A percentile compares a stretch with the other conserved stretches of the same genome.
These are phyloP conservation scores for Rhodotorula kratochvilovae DNA, from an alignment of 768 basidiomycete species.

Conservation along the genomic window DNA sequence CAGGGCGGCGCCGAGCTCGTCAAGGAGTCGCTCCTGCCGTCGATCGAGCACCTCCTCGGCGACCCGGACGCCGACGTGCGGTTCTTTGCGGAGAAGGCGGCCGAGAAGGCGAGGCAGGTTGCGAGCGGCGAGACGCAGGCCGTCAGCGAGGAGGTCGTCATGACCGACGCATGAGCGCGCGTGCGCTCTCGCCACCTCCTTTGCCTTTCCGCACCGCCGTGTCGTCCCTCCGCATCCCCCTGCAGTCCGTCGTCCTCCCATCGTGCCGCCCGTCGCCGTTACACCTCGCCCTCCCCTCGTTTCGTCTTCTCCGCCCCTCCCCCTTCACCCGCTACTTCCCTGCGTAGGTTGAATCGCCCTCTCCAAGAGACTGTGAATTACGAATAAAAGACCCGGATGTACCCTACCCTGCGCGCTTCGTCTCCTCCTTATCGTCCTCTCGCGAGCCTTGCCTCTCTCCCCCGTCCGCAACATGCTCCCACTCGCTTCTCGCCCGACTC, in stretches of 20 bases:
- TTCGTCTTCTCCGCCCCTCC: neutral
- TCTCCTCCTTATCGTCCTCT: neutral
- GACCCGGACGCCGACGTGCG: slow-evolving; percentile 94
- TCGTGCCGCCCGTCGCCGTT: neutral
- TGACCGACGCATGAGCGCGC: slow-evolving; percentile 31
- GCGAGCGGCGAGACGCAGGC: slow-evolving; percentile 25
- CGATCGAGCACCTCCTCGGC: slow-evolving; percentile 75
- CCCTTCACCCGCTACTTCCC: neutral
- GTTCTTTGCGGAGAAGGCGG: slow-evolving; percentile 79
- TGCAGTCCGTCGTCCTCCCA: neutral
- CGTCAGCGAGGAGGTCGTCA: slow-evolving; percentile 35
- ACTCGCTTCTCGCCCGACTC: neutral
- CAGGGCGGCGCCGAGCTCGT: slow-evolving; percentile 66
- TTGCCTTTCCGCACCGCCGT: too few species aligned
- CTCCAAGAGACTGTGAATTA: neutral
- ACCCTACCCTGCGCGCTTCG: neutral
- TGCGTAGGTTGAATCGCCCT: neutral
- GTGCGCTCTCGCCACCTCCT: neutral
- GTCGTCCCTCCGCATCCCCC: neutral
- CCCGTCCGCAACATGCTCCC: neutral
- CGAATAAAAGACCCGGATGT: neutral
- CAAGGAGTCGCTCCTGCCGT: slow-evolving; percentile 69
- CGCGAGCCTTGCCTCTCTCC: neutral
- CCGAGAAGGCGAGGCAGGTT: slow-evolving; percentile 21
- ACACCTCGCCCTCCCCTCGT: neutral